A percentile compares a stretch with the other conserved stretches of the same genome.
Conservation (phyloP, 495 filamentous ascomycete genomes). For the Xylaria curta region DNA sequence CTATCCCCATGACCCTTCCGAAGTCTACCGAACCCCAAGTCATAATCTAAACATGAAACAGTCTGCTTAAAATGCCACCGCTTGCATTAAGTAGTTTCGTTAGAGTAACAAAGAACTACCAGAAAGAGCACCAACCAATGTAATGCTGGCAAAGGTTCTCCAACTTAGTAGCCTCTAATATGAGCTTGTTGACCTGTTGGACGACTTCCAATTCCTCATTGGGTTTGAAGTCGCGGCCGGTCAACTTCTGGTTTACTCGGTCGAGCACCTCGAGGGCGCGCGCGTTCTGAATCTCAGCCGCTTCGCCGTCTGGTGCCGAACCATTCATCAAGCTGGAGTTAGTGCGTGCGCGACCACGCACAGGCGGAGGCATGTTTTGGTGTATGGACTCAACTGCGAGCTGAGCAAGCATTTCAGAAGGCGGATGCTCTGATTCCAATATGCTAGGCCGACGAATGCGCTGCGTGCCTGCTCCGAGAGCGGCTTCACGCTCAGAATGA, state of each 20-base stretch:
- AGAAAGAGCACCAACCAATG: conserved; percentile 96
- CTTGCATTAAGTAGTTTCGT: background rate
- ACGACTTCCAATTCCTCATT: conserved; percentile 84
- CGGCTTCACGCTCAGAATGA: conserved; percentile 70
- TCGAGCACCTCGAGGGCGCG: conserved; percentile 90
- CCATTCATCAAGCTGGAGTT: conserved; percentile 56
- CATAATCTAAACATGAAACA: background rate
- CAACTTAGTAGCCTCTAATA: conserved; percentile 91
- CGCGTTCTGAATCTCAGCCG: conserved; percentile 86
- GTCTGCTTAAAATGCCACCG: background rate
- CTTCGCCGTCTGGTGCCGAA: conserved; percentile 47
- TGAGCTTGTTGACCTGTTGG: conserved; percentile 89
- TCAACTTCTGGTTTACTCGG: conserved; percentile 93
- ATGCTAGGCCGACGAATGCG: conserved; percentile 70
- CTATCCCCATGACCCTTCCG: background rate
- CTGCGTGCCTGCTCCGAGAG: conserved; percentile 50
- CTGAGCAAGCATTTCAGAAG: conserved; percentile 54
- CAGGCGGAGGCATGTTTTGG: conserved; percentile 58
- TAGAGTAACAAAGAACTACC: conserved; percentile 52
- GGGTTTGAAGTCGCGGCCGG: conserved; percentile 69
- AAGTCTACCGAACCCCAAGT: background rate
- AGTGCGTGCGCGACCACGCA: conserved; percentile 59
- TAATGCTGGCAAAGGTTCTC: conserved; percentile 99
- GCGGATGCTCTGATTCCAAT: conserved; percentile 65
- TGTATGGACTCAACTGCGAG: conserved; percentile 45